Conservation (phyloP, 371 early-diverging fungal species). For the Mucor racemosus region DNA sequence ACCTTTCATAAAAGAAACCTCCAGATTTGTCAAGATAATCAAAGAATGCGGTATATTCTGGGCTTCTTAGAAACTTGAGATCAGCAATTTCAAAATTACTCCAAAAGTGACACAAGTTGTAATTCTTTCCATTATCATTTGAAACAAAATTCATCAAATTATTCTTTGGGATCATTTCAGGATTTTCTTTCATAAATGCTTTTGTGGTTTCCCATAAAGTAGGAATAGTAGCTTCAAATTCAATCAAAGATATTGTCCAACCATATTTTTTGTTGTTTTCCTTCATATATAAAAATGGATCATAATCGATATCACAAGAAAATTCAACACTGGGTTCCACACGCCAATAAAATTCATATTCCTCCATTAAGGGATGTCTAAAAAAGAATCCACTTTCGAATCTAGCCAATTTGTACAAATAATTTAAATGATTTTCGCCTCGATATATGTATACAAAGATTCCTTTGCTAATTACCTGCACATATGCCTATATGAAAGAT, state of each 20-base stretch:
- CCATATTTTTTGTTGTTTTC: conserved; percentile 84
- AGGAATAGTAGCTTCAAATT: conserved; percentile 81
- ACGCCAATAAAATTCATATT: conserved; percentile 94
- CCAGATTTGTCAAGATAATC: conserved; percentile 83
- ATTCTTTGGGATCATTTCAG: conserved; percentile 42
- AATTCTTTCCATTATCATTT: conserved; percentile 41
- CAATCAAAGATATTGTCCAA: conserved; percentile 78
- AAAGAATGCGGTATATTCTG: conserved; percentile 77
- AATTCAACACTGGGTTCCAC: conserved; percentile 93
- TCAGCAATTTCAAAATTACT: conserved; percentile 96
- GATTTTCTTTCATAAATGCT: conserved; percentile 59
- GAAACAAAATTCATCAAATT: conserved; percentile 44
- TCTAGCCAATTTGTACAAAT: conserved; percentile 28
- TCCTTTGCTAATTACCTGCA: conserved; percentile 61
- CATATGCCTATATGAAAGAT: conserved; percentile 91
- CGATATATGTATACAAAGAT: too few species aligned
- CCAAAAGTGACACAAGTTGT: conserved; percentile 94
- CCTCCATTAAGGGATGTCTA: conserved; percentile 72
- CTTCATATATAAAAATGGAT: conserved; percentile 89
- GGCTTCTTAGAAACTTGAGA: conserved; percentile 78
- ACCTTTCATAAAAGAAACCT: conserved; percentile 93
- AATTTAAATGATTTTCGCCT: background rate
- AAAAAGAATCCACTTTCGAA: conserved; percentile 91
- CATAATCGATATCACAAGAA: conserved; percentile 86
- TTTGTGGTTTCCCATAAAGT: conserved; percentile 73